These are phyloP conservation scores for Talaromyces sp. DNA, from an alignment of 2,329 filamentous ascomycete species.

Conservation along the genomic window DNA sequence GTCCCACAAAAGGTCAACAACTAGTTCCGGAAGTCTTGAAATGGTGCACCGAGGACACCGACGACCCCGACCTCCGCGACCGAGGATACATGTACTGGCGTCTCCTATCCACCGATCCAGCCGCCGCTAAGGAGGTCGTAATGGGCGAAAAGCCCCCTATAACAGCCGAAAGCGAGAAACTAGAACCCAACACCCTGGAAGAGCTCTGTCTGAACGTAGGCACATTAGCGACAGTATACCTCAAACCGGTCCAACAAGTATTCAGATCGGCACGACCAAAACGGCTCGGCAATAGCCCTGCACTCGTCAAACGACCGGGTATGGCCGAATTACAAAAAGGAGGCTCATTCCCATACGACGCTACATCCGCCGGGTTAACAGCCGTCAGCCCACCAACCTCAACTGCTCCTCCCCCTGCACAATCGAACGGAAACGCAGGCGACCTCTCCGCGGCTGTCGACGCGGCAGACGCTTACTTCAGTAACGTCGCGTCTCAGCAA, in stretches of 20 bases:
- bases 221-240: conserved; percentile 92
- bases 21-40: conserved; percentile 93
- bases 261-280: conserved; percentile 85
- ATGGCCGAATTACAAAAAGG: conserved; percentile 19
- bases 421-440: conserved; percentile 24
- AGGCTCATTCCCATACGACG: not conserved
- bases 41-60: conserved; percentile 99
- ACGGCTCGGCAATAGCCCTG: conserved; percentile 75
- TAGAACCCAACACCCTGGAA: conserved; percentile 86
- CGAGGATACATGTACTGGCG: conserved; percentile 99
- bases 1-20: conserved; percentile 89
- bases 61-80: conserved; percentile 94
- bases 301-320: conserved; percentile 67
- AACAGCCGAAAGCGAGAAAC: conserved; percentile 89
- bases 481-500: conserved; percentile 68
- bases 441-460: conserved; percentile 69
- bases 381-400: not conserved
- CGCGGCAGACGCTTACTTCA: conserved; percentile 88
- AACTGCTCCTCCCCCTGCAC: not conserved
- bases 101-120: conserved; percentile 85
- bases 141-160: conserved; percentile 98
- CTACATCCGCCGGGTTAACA: not conserved
- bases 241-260: conserved; percentile 96
- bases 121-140: conserved; percentile 78
- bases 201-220: conserved; percentile 97